A percentile compares a stretch with the other conserved stretches of the same genome.
Conservation (phyloP, 305 asterid species). For the Solanum hybrid region DNA sequence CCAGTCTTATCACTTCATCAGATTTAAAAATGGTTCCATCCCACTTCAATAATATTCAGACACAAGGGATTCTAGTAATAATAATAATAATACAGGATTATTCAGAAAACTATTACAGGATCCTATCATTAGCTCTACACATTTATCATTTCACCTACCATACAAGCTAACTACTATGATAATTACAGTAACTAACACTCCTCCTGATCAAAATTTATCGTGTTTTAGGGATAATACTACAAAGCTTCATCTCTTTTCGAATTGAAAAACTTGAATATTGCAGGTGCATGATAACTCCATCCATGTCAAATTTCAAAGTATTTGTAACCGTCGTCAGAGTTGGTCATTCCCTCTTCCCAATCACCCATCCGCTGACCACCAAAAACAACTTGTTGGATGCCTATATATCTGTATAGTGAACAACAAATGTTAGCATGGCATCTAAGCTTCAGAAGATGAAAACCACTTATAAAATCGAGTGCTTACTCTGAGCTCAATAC, state of each 20-base stretch:
- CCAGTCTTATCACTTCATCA: not conserved
- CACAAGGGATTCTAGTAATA: not conserved
- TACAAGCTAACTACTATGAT: not conserved
- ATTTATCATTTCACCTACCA: not conserved
- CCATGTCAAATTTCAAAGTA: constrained; percentile 60
- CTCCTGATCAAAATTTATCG: not conserved
- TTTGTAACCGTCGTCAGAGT: constrained; percentile 64
- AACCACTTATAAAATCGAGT: not conserved
- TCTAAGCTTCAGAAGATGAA: not conserved
- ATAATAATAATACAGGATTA: not conserved
- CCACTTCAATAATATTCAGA: not conserved
- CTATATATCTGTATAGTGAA: constrained; percentile 51
- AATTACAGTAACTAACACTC: not conserved
- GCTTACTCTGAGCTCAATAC: constrained; percentile 90
- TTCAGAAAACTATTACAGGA: not conserved
- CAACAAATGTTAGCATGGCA: not conserved
- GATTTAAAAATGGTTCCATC: not conserved
- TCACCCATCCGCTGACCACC: constrained; percentile 81
- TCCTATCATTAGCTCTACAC: not conserved
- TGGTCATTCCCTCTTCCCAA: constrained; percentile 97
- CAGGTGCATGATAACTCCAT: not conserved
- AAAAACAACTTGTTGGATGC: constrained; percentile 87
- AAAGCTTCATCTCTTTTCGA: not conserved
- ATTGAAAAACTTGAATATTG: not conserved
- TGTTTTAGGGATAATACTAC: not conserved